Evolutionary conservation across 208 protist genomes (phyloP), one percentile per base, ranked within the genome.

Genomic region (Perkinsela sp.): DNA sequence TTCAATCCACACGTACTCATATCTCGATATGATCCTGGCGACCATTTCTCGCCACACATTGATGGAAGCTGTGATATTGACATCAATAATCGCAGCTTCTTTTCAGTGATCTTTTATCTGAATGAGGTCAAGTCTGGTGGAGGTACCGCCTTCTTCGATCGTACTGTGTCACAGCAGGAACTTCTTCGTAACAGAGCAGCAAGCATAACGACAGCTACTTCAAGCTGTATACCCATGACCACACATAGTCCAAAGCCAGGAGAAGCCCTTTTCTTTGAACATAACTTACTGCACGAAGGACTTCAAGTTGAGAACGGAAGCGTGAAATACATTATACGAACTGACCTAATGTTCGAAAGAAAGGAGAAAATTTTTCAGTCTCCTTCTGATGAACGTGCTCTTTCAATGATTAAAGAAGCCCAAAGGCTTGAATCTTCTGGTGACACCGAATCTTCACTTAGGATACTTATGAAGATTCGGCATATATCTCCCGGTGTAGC

Each of bases 1-100:
- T 76, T 93, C 0, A 81, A 85, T 1, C 48, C 69, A 28, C 88
- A 90, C 67, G 74, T 93, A 29, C 78, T 90, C 2, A 76, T 93
- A 48, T 82, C 80, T 28, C 75, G 79, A 29, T 93, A 93, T 75
- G 72, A 71, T 31, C 69, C 77, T 0, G 85, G 88, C 66, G 88
- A 85, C 22, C 88, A 93, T 78, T 93, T 93, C 68, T 85, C 86
- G 72, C 88, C 88, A 0, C 88, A 93, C 76, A 77, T 88, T 30
- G 88, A 93, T 74, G 88, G 88, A 29, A 80, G 80, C 31, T 90
- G 80, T 31, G 80, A 89, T 67, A 75, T 85, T 28, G 85, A 91
- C 71, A 73, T 90, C 32, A 89, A 90, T 76, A 86, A 77, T 0
- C 82, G 88, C 22, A 86, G 81, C 70, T 80, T 93, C 31, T 90